Conservation (phyloP, 768 basidiomycete species). For the Rubroboletus satanas region DNA sequence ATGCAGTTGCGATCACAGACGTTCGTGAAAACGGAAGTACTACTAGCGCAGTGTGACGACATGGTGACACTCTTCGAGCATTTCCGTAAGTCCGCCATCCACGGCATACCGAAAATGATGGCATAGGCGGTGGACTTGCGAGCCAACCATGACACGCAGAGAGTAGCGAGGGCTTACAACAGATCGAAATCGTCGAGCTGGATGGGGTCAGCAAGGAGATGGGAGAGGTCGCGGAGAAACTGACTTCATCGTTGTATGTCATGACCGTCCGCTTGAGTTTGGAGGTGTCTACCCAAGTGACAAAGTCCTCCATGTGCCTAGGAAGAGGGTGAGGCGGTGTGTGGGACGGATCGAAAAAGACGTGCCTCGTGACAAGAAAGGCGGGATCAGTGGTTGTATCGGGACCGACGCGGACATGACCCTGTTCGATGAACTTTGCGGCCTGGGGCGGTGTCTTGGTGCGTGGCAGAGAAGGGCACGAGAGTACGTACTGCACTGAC, state of each 20-base stretch:
- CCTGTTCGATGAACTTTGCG: conserved; percentile 96
- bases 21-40: not conserved
- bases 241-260: conserved; percentile 93
- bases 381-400: conserved; percentile 96
- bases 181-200: conserved; percentile 95
- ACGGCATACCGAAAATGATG: not conserved
- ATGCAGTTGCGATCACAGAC: not conserved
- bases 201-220: conserved; percentile 14
- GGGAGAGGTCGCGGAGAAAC: conserved; percentile 11
- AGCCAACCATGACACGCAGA: not conserved
- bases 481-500: conserved; percentile 76
- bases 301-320: conserved; percentile 98
- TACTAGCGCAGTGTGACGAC: not conserved
- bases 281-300: conserved; percentile 98
- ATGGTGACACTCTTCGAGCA: not conserved
- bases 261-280: conserved; percentile 95
- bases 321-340: conserved; percentile 1
- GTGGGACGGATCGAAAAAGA: not conserved
- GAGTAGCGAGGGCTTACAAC: conserved; percentile 39
- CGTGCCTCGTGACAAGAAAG: conserved; percentile 84
- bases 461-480: conserved; percentile 2
- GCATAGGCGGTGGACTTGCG: not conserved
- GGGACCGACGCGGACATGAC: conserved; percentile 95
- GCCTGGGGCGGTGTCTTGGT: conserved; percentile 52
- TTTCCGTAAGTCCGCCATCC: not conserved